Evolutionary conservation across 441 rosid genomes (phyloP), one percentile per base, ranked within the genome.

Genomic region (Pelargonium myrrhifolium): DNA sequence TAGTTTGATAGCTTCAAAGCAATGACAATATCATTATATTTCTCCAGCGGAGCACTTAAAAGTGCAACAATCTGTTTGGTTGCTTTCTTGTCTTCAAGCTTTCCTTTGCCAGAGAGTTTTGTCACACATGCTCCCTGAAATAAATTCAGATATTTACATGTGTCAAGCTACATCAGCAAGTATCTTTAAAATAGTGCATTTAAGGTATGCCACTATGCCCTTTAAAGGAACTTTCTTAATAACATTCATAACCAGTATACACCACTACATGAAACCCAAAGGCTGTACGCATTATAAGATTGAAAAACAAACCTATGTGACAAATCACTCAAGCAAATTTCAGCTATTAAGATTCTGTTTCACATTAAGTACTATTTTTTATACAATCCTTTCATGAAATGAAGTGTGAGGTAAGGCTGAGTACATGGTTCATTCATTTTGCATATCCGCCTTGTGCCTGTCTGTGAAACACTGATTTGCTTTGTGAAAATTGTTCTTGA

Each of bases 41-140:
- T 94, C 82, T 94, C 99, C 55, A 94, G 73, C 39, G 99, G 99
- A 74, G 98, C 94, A 86, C 97, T 94, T 78, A 92, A 88, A 74
- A 94, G 94, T 15, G 98, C 82, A 75, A 94, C 97, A 75, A 89
- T 85, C 85, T 92, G 98, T 81, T 89, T 94, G 20, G 96, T 87
- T 22, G 98, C 93, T 81, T 79, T 87, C 74, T 73, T 84, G 79
- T 89, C 99, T 69, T 89, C 83, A 78, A 88, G 76, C 89, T 86
- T 94, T 73, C 94, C 96, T 77, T 77, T 81, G 56, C 83, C 75
- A 24, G 92, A 77, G 62, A 94, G 87, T 84, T 87, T 89, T 78
- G 80, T 89, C 65, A 88, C 85, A 77, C 99, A 94, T 76, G 99
- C 87, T 73, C 98, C 99, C 99, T 94, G 83, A 68, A 64, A 31